Conservation (phyloP, 129 eudicot species). For the Lactuca saligna region DNA sequence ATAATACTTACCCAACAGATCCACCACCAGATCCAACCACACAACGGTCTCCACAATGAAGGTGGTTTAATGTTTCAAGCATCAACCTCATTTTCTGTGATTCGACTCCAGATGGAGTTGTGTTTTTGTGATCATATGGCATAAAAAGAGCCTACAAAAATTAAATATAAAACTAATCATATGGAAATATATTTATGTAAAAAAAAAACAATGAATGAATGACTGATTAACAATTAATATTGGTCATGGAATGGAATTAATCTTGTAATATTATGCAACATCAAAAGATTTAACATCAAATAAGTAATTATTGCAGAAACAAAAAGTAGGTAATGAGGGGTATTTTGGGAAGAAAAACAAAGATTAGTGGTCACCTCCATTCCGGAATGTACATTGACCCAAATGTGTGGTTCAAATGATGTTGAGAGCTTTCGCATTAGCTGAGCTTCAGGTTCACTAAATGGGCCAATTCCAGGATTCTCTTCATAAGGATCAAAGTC, state of each 20-base stretch:
- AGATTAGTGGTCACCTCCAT: constrained; percentile 70
- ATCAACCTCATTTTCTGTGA: constrained; percentile 69
- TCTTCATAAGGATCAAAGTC: constrained; percentile 96
- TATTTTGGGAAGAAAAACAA: neutral
- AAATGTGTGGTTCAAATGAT: constrained; percentile 89
- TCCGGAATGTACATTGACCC: constrained; percentile 98
- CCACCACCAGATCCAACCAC: constrained; percentile 96
- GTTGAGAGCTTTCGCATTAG: constrained; percentile 75
- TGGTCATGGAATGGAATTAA: too few species aligned
- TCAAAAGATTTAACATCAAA: too few species aligned
- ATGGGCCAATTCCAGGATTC: constrained; percentile 84
- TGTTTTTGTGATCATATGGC: constrained; percentile 98
- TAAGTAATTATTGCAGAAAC: neutral
- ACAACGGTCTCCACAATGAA: constrained; percentile 79
- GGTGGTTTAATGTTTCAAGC: constrained; percentile 76
- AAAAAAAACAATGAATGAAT: neutral
- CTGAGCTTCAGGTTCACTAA: constrained; percentile 95
- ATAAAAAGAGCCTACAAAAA: constrained; percentile 75
- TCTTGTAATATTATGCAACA: too few species aligned
- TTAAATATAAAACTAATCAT: neutral
- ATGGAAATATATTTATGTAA: neutral
- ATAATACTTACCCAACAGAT: constrained; percentile 81
- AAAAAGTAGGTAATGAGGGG: neutral
- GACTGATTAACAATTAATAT: too few species aligned
- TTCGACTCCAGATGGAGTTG: constrained; percentile 71